Percentiles rank a stretch among this genome's conserved stretches.
These are phyloP conservation scores for Penicillium robsamsonii DNA, from an alignment of 495 filamentous ascomycete species.

Conservation along the genomic window DNA sequence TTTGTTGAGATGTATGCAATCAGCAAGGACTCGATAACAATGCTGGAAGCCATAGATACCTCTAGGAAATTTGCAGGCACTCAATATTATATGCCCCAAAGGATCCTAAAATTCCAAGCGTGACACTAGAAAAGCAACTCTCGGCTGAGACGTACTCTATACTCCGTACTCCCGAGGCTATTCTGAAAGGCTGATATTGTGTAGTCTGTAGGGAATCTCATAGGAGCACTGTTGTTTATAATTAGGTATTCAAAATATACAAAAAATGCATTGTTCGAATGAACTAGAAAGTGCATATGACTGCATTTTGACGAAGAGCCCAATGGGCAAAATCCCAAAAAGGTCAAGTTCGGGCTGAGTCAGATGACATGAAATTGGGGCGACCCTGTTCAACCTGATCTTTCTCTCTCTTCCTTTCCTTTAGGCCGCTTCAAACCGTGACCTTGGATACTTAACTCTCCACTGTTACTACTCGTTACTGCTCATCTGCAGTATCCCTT, in stretches of 20 bases:
- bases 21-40: background rate
- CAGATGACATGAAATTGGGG: constrained; percentile 14
- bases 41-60: background rate
- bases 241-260: background rate
- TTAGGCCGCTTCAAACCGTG: constrained; percentile 3
- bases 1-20: background rate
- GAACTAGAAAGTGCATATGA: constrained; percentile 4
- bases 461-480: background rate
- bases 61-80: background rate
- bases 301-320: background rate
- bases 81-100: background rate
- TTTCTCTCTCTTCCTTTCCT: background rate
- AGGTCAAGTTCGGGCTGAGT: constrained; percentile 18
- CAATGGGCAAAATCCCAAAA: background rate
- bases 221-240: background rate
- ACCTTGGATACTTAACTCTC: background rate
- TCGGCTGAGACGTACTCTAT: background rate
- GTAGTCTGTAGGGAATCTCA: background rate
- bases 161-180: background rate
- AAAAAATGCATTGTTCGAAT: constrained; percentile 5
- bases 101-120: background rate
- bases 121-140: background rate
- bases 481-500: background rate
- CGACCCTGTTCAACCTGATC: background rate
- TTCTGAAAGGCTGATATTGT: background rate